phyloP scores from a whole-genome alignment of 139 green algal species.

The Tetraselmis striata region DNA sequence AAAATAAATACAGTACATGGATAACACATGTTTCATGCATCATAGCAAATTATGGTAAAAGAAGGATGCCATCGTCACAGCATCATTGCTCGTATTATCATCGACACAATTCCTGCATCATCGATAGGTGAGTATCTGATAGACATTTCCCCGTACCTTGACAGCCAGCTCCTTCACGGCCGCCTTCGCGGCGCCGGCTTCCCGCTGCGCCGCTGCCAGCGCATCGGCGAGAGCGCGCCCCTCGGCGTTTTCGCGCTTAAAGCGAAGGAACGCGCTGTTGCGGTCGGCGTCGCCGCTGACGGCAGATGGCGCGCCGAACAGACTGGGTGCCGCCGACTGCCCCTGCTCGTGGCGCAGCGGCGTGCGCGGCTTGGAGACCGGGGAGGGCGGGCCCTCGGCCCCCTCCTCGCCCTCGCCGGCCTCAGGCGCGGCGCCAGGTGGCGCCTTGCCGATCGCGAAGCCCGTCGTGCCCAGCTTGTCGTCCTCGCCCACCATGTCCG shows the following conservation, averaged over 20 bases:
- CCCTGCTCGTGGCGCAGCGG: background rate
- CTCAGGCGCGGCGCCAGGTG: slow-evolving; percentile 8
- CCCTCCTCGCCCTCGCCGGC: slow-evolving; percentile 1
- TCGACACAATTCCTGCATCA: too few species aligned
- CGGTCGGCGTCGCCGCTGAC: background rate
- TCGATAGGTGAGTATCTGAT: too few species aligned
- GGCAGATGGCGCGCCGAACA: background rate
- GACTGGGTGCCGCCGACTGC: background rate
- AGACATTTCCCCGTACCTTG: too few species aligned
- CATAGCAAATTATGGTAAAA: background rate
- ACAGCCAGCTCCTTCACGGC: slow-evolving; percentile 27
- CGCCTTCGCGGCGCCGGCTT: slow-evolving; percentile 29
- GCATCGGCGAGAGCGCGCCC: background rate
- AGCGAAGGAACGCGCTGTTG: slow-evolving; percentile 13
- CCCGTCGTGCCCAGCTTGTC: slow-evolving; percentile 9
- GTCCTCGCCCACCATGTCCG: slow-evolving; percentile 14
- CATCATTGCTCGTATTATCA: slow-evolving; percentile 27
- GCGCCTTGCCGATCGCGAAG: slow-evolving; percentile 28
- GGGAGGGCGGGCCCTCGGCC: background rate
- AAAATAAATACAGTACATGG: background rate
- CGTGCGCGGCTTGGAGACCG: background rate
- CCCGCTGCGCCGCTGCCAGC: background rate
- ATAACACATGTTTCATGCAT: background rate
- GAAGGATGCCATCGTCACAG: slow-evolving; percentile 27
- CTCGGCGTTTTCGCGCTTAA: slow-evolving; percentile 5